Evolutionary conservation across 2,329 filamentous ascomycete species (phyloP).

Genomic region (Epichloe scottii): DNA sequence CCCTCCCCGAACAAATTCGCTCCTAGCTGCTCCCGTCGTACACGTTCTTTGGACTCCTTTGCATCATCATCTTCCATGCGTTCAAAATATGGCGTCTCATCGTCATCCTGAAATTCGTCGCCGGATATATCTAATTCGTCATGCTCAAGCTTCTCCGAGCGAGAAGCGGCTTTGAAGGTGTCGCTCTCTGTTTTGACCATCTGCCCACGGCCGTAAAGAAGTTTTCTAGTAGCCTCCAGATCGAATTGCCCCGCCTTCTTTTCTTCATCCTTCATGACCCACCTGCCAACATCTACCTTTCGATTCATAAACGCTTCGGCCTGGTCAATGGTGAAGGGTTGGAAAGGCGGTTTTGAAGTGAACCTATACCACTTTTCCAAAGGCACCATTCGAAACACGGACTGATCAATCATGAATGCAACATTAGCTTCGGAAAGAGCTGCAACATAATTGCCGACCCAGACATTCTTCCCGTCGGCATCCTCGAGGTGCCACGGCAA

Average conservation of each 20-base stretch:
- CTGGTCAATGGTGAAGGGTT: constrained; percentile 67
- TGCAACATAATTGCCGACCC: constrained; percentile 83
- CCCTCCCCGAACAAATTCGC: constrained; percentile 70
- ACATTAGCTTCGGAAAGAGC: constrained; percentile 78
- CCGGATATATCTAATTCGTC: constrained; percentile 55
- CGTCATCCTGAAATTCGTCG: constrained; percentile 77
- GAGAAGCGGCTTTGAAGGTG: constrained; percentile 49
- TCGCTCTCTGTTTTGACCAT: constrained; percentile 56
- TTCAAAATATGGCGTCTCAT: constrained; percentile 66
- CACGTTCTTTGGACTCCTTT: constrained; percentile 58
- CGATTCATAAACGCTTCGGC: constrained; percentile 74
- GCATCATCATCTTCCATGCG: constrained; percentile 69
- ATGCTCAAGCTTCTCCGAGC: constrained; percentile 56
- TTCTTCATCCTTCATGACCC: constrained; percentile 61
- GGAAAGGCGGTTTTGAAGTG: constrained; percentile 66
- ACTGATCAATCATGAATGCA: constrained; percentile 58
- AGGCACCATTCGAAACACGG: constrained; percentile 72
- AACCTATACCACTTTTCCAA: constrained; percentile 95
- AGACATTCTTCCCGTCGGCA: constrained; percentile 87
- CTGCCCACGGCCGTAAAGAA: constrained; percentile 39
- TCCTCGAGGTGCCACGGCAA: constrained; percentile 96
- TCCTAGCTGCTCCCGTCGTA: constrained; percentile 70
- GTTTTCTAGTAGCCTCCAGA: constrained; percentile 44
- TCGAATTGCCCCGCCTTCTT: constrained; percentile 43
- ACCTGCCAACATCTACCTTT: constrained; percentile 63